These are phyloP conservation scores for Aegle marmelos DNA, from an alignment of 345 rosid species.

Conservation along the genomic window DNA sequence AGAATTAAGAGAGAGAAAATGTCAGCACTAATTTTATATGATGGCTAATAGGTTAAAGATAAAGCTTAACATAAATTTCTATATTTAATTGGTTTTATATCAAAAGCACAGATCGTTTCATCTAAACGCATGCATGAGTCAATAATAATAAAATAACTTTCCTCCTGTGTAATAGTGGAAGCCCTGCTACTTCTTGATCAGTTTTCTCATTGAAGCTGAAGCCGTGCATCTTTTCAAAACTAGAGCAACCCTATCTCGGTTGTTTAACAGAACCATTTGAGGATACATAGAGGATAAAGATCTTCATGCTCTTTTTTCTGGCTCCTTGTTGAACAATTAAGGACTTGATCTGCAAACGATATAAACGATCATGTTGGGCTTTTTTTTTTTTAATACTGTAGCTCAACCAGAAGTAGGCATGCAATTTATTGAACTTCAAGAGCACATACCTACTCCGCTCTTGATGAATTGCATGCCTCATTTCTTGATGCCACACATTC, in stretches of 20 bases:
- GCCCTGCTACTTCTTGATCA: neutral
- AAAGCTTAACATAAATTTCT: too few species aligned
- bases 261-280: neutral
- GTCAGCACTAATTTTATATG: too few species aligned
- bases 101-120: too few species aligned
- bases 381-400: neutral
- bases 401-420: neutral
- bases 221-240: neutral
- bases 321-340: neutral
- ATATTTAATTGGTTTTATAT: too few species aligned
- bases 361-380: neutral
- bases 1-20: too few species aligned
- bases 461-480: neutral
- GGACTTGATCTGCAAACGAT: neutral
- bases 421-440: too few species aligned
- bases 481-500: constrained; percentile 13
- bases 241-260: neutral
- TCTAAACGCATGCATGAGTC: too few species aligned
- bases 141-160: too few species aligned
- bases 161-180: neutral
- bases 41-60: too few species aligned
- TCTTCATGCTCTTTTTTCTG: neutral
- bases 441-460: too few species aligned
- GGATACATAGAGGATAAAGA: neutral
- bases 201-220: neutral